Percentiles rank a stretch among this genome's conserved stretches.
Evolutionary conservation across 768 basidiomycete genomes (phyloP).

Genomic region (Rhodotorula babjevae): DNA sequence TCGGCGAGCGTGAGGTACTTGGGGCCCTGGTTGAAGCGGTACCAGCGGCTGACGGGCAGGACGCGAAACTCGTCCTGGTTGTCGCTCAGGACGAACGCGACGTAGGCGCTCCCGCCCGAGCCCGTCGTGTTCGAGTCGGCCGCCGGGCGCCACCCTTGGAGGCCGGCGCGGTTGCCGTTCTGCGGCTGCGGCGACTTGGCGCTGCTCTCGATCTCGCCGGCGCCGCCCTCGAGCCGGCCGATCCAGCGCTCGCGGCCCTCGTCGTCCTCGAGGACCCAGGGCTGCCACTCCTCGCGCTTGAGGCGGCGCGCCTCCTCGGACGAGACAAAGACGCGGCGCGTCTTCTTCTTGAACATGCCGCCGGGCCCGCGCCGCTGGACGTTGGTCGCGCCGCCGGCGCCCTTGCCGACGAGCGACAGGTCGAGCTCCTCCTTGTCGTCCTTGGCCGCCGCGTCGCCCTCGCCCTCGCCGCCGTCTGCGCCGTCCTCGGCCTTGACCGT

Average conservation of each 20-base stretch:
- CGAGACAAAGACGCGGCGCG: conserved; percentile 71
- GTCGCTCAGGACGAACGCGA: conserved; percentile 38
- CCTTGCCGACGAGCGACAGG: conserved; percentile 28
- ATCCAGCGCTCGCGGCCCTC: conserved; percentile 69
- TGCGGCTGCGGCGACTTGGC: neutral
- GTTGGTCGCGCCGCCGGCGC: conserved; percentile 8
- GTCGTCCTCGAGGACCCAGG: conserved; percentile 82
- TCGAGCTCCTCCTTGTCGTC: conserved; percentile 31
- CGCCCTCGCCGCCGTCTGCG: conserved; percentile 9
- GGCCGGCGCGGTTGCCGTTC: conserved; percentile 55
- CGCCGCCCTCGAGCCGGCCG: conserved; percentile 72
- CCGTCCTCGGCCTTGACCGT: neutral
- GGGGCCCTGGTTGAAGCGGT: conserved; percentile 83
- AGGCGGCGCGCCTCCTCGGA: conserved; percentile 72
- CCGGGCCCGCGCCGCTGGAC: conserved; percentile 18
- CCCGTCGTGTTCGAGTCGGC: conserved; percentile 24
- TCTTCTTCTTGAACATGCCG: conserved; percentile 67
- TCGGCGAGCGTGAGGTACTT: conserved; percentile 64
- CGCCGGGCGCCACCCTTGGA: conserved; percentile 63
- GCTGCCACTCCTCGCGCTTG: conserved; percentile 77
- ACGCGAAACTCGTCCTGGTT: conserved; percentile 74
- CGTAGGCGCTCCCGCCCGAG: conserved; percentile 33
- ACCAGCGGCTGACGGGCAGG: conserved; percentile 81
- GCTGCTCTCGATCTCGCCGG: conserved; percentile 22
- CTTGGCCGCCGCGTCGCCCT: neutral